A percentile compares a stretch with the other conserved stretches of the same genome.
phyloP scores from a whole-genome alignment of 768 basidiomycete genomes.

The Tulasnella sp. region DNA sequence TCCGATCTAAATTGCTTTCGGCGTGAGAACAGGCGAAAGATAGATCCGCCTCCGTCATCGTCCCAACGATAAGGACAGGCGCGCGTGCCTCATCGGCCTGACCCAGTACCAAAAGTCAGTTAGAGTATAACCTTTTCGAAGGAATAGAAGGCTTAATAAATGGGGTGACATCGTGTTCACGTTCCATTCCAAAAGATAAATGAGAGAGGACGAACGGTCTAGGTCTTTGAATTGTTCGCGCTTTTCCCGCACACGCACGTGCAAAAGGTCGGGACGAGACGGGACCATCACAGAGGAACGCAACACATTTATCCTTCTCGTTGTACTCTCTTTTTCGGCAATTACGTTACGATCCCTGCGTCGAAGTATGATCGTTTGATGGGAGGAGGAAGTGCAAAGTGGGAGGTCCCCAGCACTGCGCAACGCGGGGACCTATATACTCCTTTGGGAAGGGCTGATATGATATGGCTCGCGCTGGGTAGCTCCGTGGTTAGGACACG shows the following conservation, averaged over 20 bases:
- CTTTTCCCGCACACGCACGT: background rate
- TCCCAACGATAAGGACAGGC: too few species aligned
- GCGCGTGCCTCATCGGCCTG: too few species aligned
- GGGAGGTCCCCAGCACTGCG: background rate
- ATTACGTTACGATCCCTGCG: background rate
- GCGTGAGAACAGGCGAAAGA: too few species aligned
- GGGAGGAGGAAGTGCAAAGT: background rate
- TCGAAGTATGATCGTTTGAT: background rate
- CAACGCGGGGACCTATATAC: too few species aligned
- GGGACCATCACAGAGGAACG: background rate
- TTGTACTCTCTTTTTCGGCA: background rate
- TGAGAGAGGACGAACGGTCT: background rate
- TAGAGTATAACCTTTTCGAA: background rate
- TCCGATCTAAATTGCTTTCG: too few species aligned
- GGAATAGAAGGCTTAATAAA: background rate
- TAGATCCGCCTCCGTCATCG: too few species aligned
- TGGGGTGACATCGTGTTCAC: background rate
- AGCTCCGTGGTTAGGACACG: too few species aligned
- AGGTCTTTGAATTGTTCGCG: background rate
- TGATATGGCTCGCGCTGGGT: too few species aligned
- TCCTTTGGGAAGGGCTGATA: too few species aligned
- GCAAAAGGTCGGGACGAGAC: background rate
- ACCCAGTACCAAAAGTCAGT: background rate
- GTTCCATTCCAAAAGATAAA: background rate
- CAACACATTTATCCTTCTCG: background rate